Base-by-base conservation (phyloP, 2,329 filamentous ascomycete species). In the Endoconidiophora laricicola region DNA sequence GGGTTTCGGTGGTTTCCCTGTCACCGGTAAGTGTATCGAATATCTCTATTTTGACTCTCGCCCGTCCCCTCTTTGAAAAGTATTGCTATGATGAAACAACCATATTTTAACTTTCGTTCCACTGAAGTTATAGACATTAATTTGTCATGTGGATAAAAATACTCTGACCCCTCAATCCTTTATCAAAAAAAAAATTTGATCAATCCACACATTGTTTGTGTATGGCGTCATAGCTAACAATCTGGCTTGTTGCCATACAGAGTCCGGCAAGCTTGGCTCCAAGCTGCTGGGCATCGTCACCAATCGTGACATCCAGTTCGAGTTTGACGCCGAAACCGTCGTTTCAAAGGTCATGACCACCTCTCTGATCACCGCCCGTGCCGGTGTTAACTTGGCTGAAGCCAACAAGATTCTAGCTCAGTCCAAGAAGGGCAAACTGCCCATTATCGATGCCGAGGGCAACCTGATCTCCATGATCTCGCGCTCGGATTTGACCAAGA, bases 71-170 rank as follows among this genome's bases (percentile, higher is more conserved):
- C 29, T 14, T 49, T 49, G 16, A 10, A 33, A 33, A 33, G 29
- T 7, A 33, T 33, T 33, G 29, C 12, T 63, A 67, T 87, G 85
- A 94, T 94, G 91, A 53, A 86, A 74, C 76, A 73, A 78, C 72
- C 74, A 69, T 76, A 72, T 69, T 78, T 83, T 95, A 96, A 96
- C 91, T 98, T 98, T 98, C 91, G 91, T 98, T 98, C 91, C 90
- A 90, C 91, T 86, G 86, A 76, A 93, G 52, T 81, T 78, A 33
- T 83, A 29, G 51, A 53, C 51, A 84, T 81, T 75, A 55, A 71
- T 79, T 76, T 76, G 84, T 86, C 75, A 72, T 94, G 87, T 77
- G 86, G 87, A 94, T 53, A 53, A 50, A 38, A 33, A 53, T 53
- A 48, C 18, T 68, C 51, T 53, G 51, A 53, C 24, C 39, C 39